Percentiles rank a stretch among this genome's conserved stretches.
These are phyloP conservation scores for Thelephora ganbajun DNA, from an alignment of 768 basidiomycete genomes.

Conservation along the genomic window DNA sequence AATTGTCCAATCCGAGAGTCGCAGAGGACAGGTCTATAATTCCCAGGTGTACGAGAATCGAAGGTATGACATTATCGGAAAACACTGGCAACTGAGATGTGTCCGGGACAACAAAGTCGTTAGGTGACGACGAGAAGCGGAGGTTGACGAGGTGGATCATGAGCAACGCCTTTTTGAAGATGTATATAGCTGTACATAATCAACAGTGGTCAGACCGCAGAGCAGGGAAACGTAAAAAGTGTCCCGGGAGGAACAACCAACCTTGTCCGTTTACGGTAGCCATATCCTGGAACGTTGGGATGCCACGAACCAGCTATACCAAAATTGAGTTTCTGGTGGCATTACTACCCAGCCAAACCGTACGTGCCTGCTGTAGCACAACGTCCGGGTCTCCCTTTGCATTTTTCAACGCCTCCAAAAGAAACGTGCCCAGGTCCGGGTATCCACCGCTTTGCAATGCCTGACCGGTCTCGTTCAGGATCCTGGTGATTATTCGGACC, in stretches of 20 bases:
- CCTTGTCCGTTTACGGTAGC: constrained; percentile 47
- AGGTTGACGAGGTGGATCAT: constrained; percentile 55
- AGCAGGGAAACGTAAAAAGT: constrained; percentile 2
- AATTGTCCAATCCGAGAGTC: constrained; percentile 24
- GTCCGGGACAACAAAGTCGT: constrained; percentile 42
- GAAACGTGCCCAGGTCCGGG: constrained; percentile 59
- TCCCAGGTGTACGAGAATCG: constrained; percentile 65
- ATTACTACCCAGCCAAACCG: not conserved
- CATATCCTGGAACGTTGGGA: constrained; percentile 80
- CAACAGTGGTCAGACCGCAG: not conserved
- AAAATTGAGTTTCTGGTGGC: constrained; percentile 9
- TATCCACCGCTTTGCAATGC: constrained; percentile 48
- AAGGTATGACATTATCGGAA: constrained; percentile 73
- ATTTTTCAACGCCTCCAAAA: constrained; percentile 52
- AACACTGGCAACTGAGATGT: constrained; percentile 52
- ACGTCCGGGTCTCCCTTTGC: constrained; percentile 35
- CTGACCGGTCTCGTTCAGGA: constrained; percentile 61
- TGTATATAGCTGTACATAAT: constrained; percentile 48
- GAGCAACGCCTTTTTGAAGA: constrained; percentile 85
- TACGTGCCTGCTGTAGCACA: constrained; percentile 47
- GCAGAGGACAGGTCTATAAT: constrained; percentile 50
- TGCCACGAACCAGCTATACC: constrained; percentile 53
- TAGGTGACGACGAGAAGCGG: constrained; percentile 45
- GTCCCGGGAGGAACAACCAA: constrained; percentile 19
- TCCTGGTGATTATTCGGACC: constrained; percentile 47